phyloP scores from a whole-genome alignment of 345 rosid genomes.

The Litchi chinensis region DNA sequence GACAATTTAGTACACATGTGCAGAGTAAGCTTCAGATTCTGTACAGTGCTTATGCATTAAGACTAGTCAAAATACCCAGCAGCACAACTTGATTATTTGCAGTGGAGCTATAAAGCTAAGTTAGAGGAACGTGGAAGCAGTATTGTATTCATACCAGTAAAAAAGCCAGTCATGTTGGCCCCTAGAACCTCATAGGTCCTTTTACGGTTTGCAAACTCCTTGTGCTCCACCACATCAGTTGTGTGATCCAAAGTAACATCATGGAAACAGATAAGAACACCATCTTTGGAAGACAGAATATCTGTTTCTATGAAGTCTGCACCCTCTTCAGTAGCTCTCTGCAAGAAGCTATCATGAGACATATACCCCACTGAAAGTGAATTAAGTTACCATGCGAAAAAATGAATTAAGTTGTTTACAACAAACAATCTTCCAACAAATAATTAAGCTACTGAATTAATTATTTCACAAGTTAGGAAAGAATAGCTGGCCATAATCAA shows the following conservation, averaged over 20 bases:
- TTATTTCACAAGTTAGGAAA: neutral
- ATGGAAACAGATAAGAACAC: conserved; percentile 76
- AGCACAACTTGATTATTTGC: conserved; percentile 16
- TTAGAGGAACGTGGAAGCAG: neutral
- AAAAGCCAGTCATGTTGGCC: conserved; percentile 71
- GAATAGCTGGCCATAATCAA: neutral
- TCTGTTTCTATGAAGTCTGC: conserved; percentile 94
- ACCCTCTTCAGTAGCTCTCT: conserved; percentile 96
- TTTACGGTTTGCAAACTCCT: conserved; percentile 79
- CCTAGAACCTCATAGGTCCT: conserved; percentile 87
- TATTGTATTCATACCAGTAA: conserved; percentile 52
- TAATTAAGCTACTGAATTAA: neutral
- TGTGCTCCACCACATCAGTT: conserved; percentile 69
- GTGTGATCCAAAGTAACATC: conserved; percentile 80
- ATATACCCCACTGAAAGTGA: neutral
- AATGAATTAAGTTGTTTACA: neutral
- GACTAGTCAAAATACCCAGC: conserved; percentile 3
- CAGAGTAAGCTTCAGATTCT: neutral
- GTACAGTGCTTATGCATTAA: neutral
- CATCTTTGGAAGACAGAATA: conserved; percentile 77
- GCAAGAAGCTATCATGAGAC: conserved; percentile 25
- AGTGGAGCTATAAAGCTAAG: neutral
- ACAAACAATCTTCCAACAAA: neutral
- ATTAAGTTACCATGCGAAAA: neutral
- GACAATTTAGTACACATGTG: neutral